These are phyloP conservation scores for Pilasporangium apinafurcum DNA, from an alignment of 352 stramenopile species.

Conservation along the genomic window DNA sequence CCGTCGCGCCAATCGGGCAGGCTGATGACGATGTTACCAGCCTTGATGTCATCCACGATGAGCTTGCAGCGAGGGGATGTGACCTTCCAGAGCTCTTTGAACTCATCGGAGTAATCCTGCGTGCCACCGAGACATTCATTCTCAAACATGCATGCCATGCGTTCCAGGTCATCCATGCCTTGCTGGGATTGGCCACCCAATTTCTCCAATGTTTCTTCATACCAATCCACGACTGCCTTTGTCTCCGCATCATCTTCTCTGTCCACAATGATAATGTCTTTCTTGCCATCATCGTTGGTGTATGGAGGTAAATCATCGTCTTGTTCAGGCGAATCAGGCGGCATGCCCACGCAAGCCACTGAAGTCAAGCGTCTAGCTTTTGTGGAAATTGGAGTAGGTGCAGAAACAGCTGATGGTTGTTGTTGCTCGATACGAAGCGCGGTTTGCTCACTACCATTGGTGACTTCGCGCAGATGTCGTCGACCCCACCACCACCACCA, in stretches of 20 bases:
- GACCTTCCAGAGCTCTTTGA: slow-evolving; percentile 35
- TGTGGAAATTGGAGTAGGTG: no score
- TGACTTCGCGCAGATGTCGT: neutral
- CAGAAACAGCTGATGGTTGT: no score
- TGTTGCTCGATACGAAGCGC: no score
- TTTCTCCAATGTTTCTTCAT: slow-evolving; percentile 18
- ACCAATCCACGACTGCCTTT: slow-evolving; percentile 26
- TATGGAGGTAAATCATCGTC: neutral
- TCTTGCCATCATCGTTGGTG: slow-evolving; percentile 9
- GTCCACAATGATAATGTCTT: slow-evolving; percentile 22
- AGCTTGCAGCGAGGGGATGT: slow-evolving; percentile 28
- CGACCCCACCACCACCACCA: neutral
- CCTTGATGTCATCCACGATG: slow-evolving; percentile 36
- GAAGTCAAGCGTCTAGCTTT: neutral
- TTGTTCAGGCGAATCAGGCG: neutral
- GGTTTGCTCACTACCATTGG: no score
- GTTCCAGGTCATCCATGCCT: slow-evolving; percentile 37
- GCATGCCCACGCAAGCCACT: neutral
- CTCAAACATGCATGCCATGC: slow-evolving; percentile 45
- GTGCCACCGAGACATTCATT: slow-evolving; percentile 40
- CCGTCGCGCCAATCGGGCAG: slow-evolving; percentile 21
- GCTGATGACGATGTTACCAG: slow-evolving; percentile 20
- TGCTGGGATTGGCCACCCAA: slow-evolving; percentile 25
- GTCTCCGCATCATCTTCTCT: slow-evolving; percentile 12
- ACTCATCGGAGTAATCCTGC: slow-evolving; percentile 26